phyloP scores from a whole-genome alignment of 257 asterid genomes.

The Solanum appendiculatum region DNA sequence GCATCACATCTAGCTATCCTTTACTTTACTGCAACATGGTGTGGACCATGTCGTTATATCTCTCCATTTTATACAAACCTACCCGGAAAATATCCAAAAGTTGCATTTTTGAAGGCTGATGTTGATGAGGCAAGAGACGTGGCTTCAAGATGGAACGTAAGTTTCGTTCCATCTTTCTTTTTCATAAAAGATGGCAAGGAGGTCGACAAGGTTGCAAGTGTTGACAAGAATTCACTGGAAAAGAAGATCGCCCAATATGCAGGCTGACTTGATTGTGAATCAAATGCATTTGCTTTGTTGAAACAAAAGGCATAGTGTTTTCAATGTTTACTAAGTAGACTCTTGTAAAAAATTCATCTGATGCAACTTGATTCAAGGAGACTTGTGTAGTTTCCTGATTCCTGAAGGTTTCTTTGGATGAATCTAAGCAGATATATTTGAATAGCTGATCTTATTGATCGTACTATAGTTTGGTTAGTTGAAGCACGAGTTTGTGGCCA shows the following conservation, averaged over 20 bases:
- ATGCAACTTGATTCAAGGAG: neutral
- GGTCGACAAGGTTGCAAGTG: constrained; percentile 49
- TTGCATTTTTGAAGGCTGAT: constrained; percentile 55
- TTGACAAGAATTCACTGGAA: constrained; percentile 38
- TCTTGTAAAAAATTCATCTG: neutral
- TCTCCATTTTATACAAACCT: constrained; percentile 44
- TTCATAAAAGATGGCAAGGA: constrained; percentile 46
- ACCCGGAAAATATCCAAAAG: constrained; percentile 36
- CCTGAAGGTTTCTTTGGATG: neutral
- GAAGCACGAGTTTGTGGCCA: neutral
- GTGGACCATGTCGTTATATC: constrained; percentile 68
- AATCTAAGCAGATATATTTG: neutral
- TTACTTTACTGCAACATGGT: constrained; percentile 76
- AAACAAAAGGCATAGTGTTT: neutral
- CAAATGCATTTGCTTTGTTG: neutral
- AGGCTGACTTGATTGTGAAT: constrained; percentile 4
- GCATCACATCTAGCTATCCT: constrained; percentile 45
- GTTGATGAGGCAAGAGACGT: constrained; percentile 50
- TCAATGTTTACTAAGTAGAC: neutral
- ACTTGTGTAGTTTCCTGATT: neutral
- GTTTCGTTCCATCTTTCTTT: constrained; percentile 67
- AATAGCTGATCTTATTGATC: neutral
- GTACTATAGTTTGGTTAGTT: neutral
- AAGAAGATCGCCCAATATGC: constrained; percentile 47
- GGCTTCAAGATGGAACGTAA: constrained; percentile 41